Conservation (phyloP, 352 stramenopile species). For the Phytopythium boreale region DNA sequence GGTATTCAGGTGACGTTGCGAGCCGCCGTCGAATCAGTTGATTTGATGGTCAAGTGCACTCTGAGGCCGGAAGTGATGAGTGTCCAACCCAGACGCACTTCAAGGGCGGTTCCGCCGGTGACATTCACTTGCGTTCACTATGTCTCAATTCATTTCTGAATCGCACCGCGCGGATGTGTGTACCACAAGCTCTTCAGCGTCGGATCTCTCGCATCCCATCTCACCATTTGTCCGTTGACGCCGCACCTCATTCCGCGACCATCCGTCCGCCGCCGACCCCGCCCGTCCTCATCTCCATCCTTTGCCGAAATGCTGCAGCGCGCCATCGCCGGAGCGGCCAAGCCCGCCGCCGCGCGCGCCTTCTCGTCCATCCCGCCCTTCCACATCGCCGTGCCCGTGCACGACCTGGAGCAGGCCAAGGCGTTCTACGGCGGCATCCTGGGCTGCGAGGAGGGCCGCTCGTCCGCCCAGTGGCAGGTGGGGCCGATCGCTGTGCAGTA, state of each 20-base stretch:
- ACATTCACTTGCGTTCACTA: not conserved
- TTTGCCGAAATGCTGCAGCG: conserved; percentile 20
- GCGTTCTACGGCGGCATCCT: conserved; percentile 92
- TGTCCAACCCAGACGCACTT: not conserved
- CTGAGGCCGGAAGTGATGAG: too few relatives aligned
- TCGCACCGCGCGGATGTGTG: not conserved
- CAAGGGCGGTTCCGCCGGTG: not conserved
- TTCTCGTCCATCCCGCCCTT: conserved; percentile 65
- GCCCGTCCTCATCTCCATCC: not conserved
- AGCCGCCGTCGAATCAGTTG: not conserved
- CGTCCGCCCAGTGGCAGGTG: conserved; percentile 92
- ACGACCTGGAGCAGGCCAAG: conserved; percentile 90
- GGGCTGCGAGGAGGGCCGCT: conserved; percentile 90
- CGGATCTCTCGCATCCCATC: too few relatives aligned
- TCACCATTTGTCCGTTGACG: not conserved
- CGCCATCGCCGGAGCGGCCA: conserved; percentile 12
- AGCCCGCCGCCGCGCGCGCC: conserved; percentile 14
- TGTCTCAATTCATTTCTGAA: not conserved
- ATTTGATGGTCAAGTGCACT: too few relatives aligned
- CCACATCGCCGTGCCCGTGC: conserved; percentile 94
- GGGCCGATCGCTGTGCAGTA: not conserved
- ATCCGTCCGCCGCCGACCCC: not conserved
- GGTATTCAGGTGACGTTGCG: not conserved
- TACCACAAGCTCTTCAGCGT: not conserved
- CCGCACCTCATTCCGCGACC: not conserved